Base-by-base conservation (phyloP, 345 rosid species). In the Crucihimalaya himalaica region DNA sequence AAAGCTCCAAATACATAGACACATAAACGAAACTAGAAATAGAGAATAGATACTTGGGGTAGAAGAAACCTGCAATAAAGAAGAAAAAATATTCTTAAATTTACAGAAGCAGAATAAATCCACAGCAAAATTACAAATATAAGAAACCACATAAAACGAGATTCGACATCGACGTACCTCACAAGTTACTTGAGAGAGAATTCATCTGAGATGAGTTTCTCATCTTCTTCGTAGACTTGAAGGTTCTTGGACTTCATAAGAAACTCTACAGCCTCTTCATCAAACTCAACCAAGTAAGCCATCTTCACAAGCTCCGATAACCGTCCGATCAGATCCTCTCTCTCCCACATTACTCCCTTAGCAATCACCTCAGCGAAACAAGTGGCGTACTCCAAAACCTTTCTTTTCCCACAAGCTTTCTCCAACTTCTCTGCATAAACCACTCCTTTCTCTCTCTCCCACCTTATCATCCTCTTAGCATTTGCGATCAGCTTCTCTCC, bases 201-300 rank as follows among this genome's bases (percentile, higher is more conserved):
- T 16, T 78, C 62, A 37, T 76, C 76, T 5, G 87, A 66, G 34
- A 86, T 68, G 32, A 87, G 86, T 66, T 81, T 82, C 52, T 87
- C 81, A 5, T 87, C 94, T 79, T 84, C 86, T 66, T 40, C 51
- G 18, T 71, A 83, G 4, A 86, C 68, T 57, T 79, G 85, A 78
- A 87, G 71, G 66, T 87, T 88, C 64, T 84, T 81, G 16, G 86
- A 81, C 70, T 83, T 83, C 88, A 84, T 74, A 15, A 88, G 68
- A 72, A 78, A 88, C 51, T 66, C 69, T 42, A 88, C 57, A 4
- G 88, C 90, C 15, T 70, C 83, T 60, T 79, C 86, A 47, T 82
- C 71, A 43, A 86, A 85, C 20, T 82, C 84, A 46, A 88, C 32
- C 61, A 87, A 35, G 74, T 75, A 84, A 31, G 82, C 92, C 83